Evolutionary conservation across 1,284 basidiomycete species (phyloP), one percentile per base, ranked within the genome.

Genomic region (Ceratorhiza oryzae-sativae): DNA sequence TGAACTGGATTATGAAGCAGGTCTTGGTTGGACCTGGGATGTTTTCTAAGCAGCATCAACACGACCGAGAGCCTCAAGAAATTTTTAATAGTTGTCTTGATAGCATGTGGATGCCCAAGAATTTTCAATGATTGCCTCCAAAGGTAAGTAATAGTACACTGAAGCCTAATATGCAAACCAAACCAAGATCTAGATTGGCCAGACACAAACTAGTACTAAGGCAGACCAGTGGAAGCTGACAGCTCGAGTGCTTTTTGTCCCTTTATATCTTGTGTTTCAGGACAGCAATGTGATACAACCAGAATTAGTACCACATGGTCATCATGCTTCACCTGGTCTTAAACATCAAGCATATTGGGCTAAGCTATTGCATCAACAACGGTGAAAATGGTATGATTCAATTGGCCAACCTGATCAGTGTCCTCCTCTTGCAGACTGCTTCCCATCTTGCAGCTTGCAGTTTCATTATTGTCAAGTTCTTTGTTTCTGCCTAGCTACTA

Each of bases 1-100:
- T 60, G 30, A 48, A 46, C n/a, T 71, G 68, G 68, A 41, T 71
- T 23, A 9, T 60, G 3, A 71, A 71, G 46, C 68, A 71, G 13
- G 25, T 71, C 13, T 8, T 71, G 5, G 42, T 60, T 5, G 56
- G 27, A 1, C 68, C 56, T 25, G 46, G 30, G 1, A 48, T 71
- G 6, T 42, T 60, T 27, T 20, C 18, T 8, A 59, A 25, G n/a
- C 56, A 46, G 1, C 12, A n/a, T 5, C 45, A n/a, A 30, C 12
- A 59, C 3, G 46, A 23, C 6, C 27, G 18, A 10, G 53, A 71
- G 1, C 68, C 68, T 1, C 18, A 23, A 27, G 20, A 36, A 0
- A 0, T 49, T 8, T 71, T 53, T 34, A 71, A 60, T 20, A 1
- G n/a, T 0, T 59, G 55, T 18, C n/a, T 71, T 0, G 46, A 60